Evolutionary conservation across 192 early-diverging fungal genomes (phyloP).

Genomic region (Entomortierella lignicola): DNA sequence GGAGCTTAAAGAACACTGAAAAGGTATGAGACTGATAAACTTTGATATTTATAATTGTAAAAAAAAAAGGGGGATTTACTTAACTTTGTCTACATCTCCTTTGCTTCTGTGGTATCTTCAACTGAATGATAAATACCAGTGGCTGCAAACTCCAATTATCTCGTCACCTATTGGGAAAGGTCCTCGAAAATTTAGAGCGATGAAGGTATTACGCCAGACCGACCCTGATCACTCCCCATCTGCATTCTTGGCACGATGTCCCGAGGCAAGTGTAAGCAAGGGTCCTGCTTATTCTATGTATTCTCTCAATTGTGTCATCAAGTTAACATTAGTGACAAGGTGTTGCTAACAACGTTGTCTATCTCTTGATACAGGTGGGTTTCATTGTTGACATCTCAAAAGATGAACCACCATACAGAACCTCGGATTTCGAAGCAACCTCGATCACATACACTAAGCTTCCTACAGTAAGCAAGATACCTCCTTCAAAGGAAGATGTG

Average conservation of each 20-base stretch:
- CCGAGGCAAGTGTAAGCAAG: constrained; percentile 49
- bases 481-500: constrained; percentile 59
- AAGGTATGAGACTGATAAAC: constrained; percentile 51
- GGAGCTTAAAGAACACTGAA: constrained; percentile 70
- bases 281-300: too few relatives aligned
- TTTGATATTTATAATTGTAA: background rate
- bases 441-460: constrained; percentile 63
- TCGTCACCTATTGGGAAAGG: constrained; percentile 51
- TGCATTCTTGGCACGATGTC: constrained; percentile 61
- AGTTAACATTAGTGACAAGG: too few relatives aligned
- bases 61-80: background rate
- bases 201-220: constrained; percentile 70
- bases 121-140: constrained; percentile 40
- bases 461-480: constrained; percentile 63
- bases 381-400: constrained; percentile 67
- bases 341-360: too few relatives aligned
- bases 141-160: constrained; percentile 61
- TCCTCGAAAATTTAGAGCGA: constrained; percentile 59
- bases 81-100: background rate
- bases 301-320: too few relatives aligned
- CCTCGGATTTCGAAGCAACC: constrained; percentile 65
- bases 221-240: constrained; percentile 64
- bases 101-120: background rate
- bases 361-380: constrained; percentile 19
- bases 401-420: constrained; percentile 62